A percentile compares a stretch with the other conserved stretches of the same genome.
Conservation (phyloP, 2,329 filamentous ascomycete species). For the Exophiala alcalophila region DNA sequence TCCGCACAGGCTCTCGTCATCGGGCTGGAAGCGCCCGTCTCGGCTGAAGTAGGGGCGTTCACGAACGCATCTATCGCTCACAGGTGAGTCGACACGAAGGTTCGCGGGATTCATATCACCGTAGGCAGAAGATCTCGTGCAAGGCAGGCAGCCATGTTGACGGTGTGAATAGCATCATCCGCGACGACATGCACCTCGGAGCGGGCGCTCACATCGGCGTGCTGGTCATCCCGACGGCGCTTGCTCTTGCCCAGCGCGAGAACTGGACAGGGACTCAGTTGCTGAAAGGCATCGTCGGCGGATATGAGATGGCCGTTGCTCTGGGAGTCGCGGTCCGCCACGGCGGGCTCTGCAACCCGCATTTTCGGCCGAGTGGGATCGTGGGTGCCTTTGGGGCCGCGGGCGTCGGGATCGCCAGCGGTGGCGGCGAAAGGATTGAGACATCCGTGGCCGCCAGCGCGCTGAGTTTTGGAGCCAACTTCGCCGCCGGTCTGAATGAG, state of each 20-base stretch:
- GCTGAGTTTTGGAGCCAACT: slow-evolving; percentile 13
- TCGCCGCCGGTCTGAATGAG: slow-evolving; percentile 14
- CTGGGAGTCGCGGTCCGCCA: slow-evolving; percentile 12
- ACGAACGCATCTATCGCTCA: slow-evolving; percentile 11
- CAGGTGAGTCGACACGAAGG: slow-evolving; percentile 15
- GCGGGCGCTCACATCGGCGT: slow-evolving; percentile 17
- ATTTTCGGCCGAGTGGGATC: slow-evolving; percentile 18
- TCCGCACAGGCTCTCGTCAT: slow-evolving; percentile 3
- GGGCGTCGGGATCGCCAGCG: neutral
- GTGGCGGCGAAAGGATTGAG: neutral
- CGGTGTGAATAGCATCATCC: slow-evolving; percentile 12
- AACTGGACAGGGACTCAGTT: slow-evolving; percentile 10
- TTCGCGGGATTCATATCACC: too few species aligned
- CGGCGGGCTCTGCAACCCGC: slow-evolving; percentile 6
- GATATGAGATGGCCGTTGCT: slow-evolving; percentile 15
- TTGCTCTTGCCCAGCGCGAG: slow-evolving; percentile 17
- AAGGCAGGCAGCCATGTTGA: neutral
- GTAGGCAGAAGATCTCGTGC: neutral
- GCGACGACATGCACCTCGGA: slow-evolving; percentile 20
- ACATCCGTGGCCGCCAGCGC: neutral
- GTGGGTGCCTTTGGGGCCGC: slow-evolving; percentile 12
- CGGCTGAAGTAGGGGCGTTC: slow-evolving; percentile 16
- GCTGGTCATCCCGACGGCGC: slow-evolving; percentile 12
- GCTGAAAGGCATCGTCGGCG: slow-evolving; percentile 10
- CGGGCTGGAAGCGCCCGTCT: neutral